These are phyloP conservation scores for Schizophyllum amplum DNA, from an alignment of 1,284 basidiomycete genomes.

Conservation along the genomic window DNA sequence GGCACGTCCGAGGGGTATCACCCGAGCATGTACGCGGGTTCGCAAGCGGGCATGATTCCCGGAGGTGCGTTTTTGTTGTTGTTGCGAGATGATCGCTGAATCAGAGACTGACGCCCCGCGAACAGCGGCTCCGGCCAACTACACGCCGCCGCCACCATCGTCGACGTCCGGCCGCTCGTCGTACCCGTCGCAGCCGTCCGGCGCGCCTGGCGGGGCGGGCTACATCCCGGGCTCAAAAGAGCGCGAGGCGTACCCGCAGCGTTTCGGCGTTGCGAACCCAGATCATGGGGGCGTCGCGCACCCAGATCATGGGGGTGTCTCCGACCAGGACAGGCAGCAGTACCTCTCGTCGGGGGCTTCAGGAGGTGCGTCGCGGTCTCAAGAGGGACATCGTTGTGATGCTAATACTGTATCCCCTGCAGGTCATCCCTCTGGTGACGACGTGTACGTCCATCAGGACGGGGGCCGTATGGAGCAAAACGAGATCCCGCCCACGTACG, in stretches of 20 bases:
- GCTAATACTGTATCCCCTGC: not conserved
- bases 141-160: not conserved
- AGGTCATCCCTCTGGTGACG: constrained; percentile 2
- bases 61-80: not conserved
- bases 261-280: not conserved
- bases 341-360: not conserved
- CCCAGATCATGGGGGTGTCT: not conserved
- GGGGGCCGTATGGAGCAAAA: constrained; percentile 14
- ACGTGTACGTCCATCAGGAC: constrained; percentile 16
- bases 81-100: too few relatives aligned
- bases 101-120: not conserved
- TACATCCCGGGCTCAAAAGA: not conserved
- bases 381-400: not conserved
- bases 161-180: not conserved
- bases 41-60: not conserved
- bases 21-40: constrained; percentile 11
- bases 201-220: not conserved
- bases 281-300: not conserved
- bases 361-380: not conserved
- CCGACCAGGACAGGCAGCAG: not conserved
- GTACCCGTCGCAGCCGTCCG: not conserved
- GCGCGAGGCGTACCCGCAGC: not conserved
- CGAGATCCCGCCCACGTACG: constrained; percentile 18
- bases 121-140: not conserved
- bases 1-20: constrained; percentile 7